Base-by-base conservation (phyloP, 768 basidiomycete species). In the Agaricus sinodeliciosus region DNA sequence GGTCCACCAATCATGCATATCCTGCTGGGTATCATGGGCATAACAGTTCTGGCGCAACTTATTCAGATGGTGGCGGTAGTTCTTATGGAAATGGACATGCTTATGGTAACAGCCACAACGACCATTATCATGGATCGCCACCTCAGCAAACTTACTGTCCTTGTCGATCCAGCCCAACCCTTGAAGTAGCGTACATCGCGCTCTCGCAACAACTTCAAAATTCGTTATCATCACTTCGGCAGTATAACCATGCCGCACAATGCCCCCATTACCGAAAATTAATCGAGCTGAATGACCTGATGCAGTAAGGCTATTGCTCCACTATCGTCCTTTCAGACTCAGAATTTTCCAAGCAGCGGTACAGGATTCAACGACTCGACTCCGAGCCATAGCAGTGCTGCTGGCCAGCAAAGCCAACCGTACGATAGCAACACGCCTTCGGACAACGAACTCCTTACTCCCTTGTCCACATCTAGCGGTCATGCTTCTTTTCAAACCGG, bases 191-290 rank as follows among this genome's bases (percentile, higher is more conserved):
- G 9, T 77, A 85, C 57, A 76, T 85, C 48, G 68, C 76, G 16
- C 75, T 89, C 22, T 76, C 77, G 9, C 83, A 84, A 52, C 80
- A 85, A 57, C 74, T 88, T 12, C 79, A 84, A 60, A 75, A 61
- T 48, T 78, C 84, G 0, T 60, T 84, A 9, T 70, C 65, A 37
- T 70, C 82, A 9, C 69, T 87, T 36, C 74, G 84, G 48, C 82
- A 84, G 61, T 84, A 79, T 58, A 73, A 74, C 31, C 77, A 81
- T 52, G 84, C 84, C 59, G 66, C 80, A 4, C 68, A 67, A 35
- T 87, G 87, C 58, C 62, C 74, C 35, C 63, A 87, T 5, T 81
- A 75, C 59, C 72, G 80, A 47, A 77, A 80, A 51, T 80, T 85
- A 55, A 66, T 74, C 43, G 83, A 87, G 57, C 72, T 89, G 31